phyloP scores from a whole-genome alignment of 306 rosid species.

The Fagus crenata region DNA sequence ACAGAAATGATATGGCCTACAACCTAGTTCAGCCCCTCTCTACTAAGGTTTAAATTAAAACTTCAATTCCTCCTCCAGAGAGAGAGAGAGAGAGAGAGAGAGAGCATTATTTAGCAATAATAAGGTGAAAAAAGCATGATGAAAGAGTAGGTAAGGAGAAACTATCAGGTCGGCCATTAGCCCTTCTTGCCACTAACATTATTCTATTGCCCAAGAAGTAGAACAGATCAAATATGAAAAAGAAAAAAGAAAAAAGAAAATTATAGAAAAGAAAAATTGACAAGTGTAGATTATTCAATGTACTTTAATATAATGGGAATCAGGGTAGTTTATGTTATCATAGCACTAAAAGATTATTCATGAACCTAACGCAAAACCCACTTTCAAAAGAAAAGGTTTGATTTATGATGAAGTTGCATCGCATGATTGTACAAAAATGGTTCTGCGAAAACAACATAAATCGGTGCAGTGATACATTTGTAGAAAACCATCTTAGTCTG shows the following conservation, averaged over 20 bases:
- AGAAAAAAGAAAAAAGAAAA: not conserved
- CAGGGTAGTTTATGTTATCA: not conserved
- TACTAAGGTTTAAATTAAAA: conserved; percentile 8
- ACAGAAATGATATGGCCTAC: not conserved
- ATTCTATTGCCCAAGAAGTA: conserved; percentile 27
- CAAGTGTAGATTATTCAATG: not conserved
- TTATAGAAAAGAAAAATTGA: not conserved
- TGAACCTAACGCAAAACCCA: not conserved
- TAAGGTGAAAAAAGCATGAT: conserved; percentile 16
- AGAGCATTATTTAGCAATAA: conserved; percentile 24
- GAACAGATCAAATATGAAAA: not conserved
- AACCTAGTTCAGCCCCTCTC: not conserved
- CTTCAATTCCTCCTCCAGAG: conserved; percentile 1
- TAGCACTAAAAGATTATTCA: conserved; percentile 11
- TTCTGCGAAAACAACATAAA: not conserved
- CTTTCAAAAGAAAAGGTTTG: not conserved
- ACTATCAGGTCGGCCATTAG: conserved; percentile 59
- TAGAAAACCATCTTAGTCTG: not conserved
- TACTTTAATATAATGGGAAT: conserved; percentile 1
- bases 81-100: not conserved
- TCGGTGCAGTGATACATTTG: not conserved
- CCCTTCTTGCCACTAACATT: conserved; percentile 38
- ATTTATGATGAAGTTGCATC: not conserved
- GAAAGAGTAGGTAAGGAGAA: conserved; percentile 51
- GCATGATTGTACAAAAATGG: not conserved